Base-by-base conservation (phyloP, 1,284 basidiomycete genomes). In the Puccinia novopanici region DNA sequence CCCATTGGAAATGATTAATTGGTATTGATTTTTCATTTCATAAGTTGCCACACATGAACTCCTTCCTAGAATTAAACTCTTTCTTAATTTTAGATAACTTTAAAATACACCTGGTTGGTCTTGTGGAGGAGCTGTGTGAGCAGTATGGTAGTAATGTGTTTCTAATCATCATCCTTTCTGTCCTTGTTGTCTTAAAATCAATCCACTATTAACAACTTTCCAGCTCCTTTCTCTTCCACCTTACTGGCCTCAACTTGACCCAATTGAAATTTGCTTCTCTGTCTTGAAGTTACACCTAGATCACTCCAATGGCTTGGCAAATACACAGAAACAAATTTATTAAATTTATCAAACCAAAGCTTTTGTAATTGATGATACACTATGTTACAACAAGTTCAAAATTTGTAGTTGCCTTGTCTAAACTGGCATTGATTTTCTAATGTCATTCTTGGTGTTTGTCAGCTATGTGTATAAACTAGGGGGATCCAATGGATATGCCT, bases 201-300 rank as follows among this genome's bases (percentile, higher is more conserved):
- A n/a, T n/a, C n/a, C n/a, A n/a, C n/a, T n/a, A n/a, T n/a, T n/a
- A n/a, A n/a, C n/a, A n/a, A n/a, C 45, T 3, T 34, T 65, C 19
- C 27, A 59, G 45, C 57, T 73, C 52, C 40, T 57, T 3, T 73
- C 55, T 50, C 30, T n/a, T n/a, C n/a, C n/a, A n/a, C n/a, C n/a
- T n/a, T n/a, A n/a, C n/a, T n/a, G n/a, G n/a, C n/a, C n/a, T 73
- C 30, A 73, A n/a, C 52, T 73, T 3, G 57, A 73, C 52, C 71
- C 71, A 6, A 73, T 73, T 22, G 52, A 73, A 52, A 73, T 55
- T 50, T 54, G 71, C 40, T 73, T 73, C 37, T 73, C 30, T 2
- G 52, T 42, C 3, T 54, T 73, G 52, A 73, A 73, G 40, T 34
- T 4, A 8, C n/a, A 40, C 27, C n/a, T 55, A 5, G 10, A 52